phyloP scores from a whole-genome alignment of 2,329 filamentous ascomycete species.

The Penicillium sp. region DNA sequence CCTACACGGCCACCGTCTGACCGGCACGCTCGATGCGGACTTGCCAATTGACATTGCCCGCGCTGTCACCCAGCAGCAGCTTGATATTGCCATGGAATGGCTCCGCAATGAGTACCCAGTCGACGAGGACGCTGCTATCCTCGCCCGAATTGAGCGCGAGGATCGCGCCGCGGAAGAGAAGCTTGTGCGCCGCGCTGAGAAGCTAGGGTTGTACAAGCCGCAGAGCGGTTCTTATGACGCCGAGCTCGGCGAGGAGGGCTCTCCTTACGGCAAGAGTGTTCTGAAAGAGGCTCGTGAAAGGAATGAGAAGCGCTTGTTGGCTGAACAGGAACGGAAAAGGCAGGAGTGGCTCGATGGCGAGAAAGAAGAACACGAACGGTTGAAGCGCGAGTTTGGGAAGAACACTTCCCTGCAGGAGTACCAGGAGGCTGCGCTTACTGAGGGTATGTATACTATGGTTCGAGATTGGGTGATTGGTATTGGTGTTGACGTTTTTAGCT shows the following conservation, averaged over 20 bases:
- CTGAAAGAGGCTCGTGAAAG: conserved; percentile 40
- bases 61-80: conserved; percentile 32
- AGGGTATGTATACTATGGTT: conserved; percentile 28
- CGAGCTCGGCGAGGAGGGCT: conserved; percentile 42
- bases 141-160: conserved; percentile 45
- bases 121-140: conserved; percentile 52
- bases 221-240: conserved; percentile 48
- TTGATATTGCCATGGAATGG: conserved; percentile 43
- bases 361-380: conserved; percentile 39
- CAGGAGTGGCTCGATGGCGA: conserved; percentile 56
- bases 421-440: conserved; percentile 36
- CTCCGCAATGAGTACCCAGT: conserved; percentile 45
- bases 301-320: conserved; percentile 42
- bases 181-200: conserved; percentile 39
- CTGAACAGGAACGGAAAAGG: conserved; percentile 51
- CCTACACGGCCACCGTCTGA: conserved; percentile 45
- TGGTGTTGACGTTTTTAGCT: conserved; percentile 22
- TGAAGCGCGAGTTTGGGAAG: conserved; percentile 33
- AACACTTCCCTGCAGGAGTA: conserved; percentile 41
- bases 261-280: conserved; percentile 46
- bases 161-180: conserved; percentile 40
- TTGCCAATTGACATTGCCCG: conserved; percentile 42
- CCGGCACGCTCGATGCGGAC: conserved; percentile 48
- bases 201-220: conserved; percentile 44
- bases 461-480: background rate